Evolutionary conservation across 805 yeast genomes (phyloP).

Genomic region (Soucietia sequanensis): DNA sequence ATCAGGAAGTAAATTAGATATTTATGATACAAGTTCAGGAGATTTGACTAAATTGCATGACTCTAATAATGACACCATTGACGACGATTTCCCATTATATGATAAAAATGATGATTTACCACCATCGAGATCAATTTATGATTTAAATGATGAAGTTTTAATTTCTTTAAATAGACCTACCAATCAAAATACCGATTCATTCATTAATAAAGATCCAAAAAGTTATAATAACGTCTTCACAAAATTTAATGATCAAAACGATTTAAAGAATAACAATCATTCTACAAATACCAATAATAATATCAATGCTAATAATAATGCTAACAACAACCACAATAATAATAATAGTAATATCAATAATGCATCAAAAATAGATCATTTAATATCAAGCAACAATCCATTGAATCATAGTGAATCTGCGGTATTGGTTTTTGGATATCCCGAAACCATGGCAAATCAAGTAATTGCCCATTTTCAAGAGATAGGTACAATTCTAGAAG

Average conservation of each 20-base stretch:
- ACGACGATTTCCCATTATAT: slow-evolving; percentile 26
- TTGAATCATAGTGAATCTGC: slow-evolving; percentile 51
- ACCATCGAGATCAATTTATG: slow-evolving; percentile 51
- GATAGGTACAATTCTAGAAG: slow-evolving; percentile 78
- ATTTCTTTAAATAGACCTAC: slow-evolving; percentile 35
- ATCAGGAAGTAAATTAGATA: slow-evolving; percentile 10
- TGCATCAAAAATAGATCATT: slow-evolving; percentile 8
- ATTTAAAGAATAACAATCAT: slow-evolving; percentile 1
- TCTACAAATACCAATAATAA: slow-evolving; percentile 2
- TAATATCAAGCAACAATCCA: too few species aligned
- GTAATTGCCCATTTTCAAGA: slow-evolving; percentile 73
- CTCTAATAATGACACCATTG: slow-evolving; percentile 26
- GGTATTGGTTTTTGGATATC: slow-evolving; percentile 85
- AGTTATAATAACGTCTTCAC: slow-evolving; percentile 46
- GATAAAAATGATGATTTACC: slow-evolving; percentile 42
- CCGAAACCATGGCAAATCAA: slow-evolving; percentile 66
- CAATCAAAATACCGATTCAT: slow-evolving; percentile 34
- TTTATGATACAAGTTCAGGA: slow-evolving; percentile 18
- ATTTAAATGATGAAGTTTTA: slow-evolving; percentile 44
- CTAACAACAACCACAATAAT: slow-evolving; percentile 1
- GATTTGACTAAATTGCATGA: slow-evolving; percentile 25
- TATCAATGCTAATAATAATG: slow-evolving; percentile 3
- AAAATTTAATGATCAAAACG: slow-evolving; percentile 14
- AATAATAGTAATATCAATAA: slow-evolving; percentile 3
- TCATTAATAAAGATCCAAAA: slow-evolving; percentile 47